Evolutionary conservation across 305 asterid genomes (phyloP).

Genomic region (Coffea humblotiana): DNA sequence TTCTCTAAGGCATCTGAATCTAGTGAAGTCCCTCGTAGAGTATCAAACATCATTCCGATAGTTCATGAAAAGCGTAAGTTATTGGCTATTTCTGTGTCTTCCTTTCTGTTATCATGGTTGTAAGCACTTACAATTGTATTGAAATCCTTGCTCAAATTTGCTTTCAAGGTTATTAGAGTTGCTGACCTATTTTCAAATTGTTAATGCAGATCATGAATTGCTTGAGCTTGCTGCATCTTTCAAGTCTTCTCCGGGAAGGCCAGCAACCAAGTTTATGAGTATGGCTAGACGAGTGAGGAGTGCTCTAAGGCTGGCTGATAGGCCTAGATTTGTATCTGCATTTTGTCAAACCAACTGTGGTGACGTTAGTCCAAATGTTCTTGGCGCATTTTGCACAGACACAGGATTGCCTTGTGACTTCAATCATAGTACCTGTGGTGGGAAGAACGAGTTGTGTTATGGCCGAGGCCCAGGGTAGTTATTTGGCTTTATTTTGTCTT

Average conservation of each 20-base stretch:
- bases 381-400: conserved; percentile 91
- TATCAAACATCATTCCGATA: conserved; percentile 74
- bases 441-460: conserved; percentile 93
- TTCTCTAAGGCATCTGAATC: conserved; percentile 28
- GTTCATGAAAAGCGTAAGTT: conserved; percentile 66
- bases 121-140: not conserved
- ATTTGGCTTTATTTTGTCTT: not conserved
- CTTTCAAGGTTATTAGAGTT: not conserved
- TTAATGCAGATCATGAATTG: conserved; percentile 77
- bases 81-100: conserved; percentile 9
- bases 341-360: conserved; percentile 98
- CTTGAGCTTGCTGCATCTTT: conserved; percentile 89
- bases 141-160: not conserved
- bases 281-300: conserved; percentile 85
- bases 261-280: conserved; percentile 64
- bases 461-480: conserved; percentile 98
- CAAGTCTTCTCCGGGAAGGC: conserved; percentile 64
- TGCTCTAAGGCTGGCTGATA: conserved; percentile 66
- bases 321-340: conserved; percentile 88
- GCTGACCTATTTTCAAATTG: conserved; percentile 19
- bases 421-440: conserved; percentile 96
- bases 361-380: conserved; percentile 98
- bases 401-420: conserved; percentile 94
- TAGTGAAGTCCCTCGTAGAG: conserved; percentile 58
- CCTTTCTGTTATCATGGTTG: conserved; percentile 7